Percentiles rank a stretch among this genome's conserved stretches.
Evolutionary conservation across 1,284 basidiomycete genomes (phyloP).

Genomic region (Marasmius tenuissimus): DNA sequence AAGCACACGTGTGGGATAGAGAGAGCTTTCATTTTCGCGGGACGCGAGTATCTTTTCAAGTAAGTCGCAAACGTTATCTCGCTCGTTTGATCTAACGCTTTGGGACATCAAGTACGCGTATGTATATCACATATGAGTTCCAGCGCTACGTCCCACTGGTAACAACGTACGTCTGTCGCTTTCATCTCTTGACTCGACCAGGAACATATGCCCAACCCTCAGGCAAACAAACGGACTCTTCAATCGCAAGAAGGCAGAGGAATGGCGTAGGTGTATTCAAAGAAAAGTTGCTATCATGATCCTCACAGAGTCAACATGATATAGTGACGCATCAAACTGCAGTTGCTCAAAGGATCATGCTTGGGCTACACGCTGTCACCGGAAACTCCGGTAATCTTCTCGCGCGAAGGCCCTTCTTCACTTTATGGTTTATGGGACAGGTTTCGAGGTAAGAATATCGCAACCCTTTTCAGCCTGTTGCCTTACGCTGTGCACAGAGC

Average conservation of each 20-base stretch:
- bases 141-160: conserved; percentile 62
- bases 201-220: neutral
- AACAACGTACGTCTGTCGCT: conserved; percentile 45
- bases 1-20: conserved; percentile 67
- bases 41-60: conserved; percentile 77
- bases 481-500: conserved; percentile 38
- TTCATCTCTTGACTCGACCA: neutral
- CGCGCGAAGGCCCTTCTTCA: conserved; percentile 62
- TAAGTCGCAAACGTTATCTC: conserved; percentile 33
- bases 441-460: conserved; percentile 51
- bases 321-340: conserved; percentile 63
- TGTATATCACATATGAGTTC: conserved; percentile 71
- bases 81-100: conserved; percentile 5
- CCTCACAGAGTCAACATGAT: neutral
- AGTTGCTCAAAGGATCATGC: conserved; percentile 60
- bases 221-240: conserved; percentile 57
- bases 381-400: conserved; percentile 56
- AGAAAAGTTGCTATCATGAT: conserved; percentile 4
- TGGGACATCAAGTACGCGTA: conserved; percentile 50
- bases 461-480: neutral
- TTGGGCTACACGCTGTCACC: conserved; percentile 61
- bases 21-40: conserved; percentile 64
- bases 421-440: conserved; percentile 80
- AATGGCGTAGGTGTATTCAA: conserved; percentile 61
- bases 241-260: conserved; percentile 63